Conservation (phyloP, 495 filamentous ascomycete species). For the Aspergillus olivimuriae region DNA sequence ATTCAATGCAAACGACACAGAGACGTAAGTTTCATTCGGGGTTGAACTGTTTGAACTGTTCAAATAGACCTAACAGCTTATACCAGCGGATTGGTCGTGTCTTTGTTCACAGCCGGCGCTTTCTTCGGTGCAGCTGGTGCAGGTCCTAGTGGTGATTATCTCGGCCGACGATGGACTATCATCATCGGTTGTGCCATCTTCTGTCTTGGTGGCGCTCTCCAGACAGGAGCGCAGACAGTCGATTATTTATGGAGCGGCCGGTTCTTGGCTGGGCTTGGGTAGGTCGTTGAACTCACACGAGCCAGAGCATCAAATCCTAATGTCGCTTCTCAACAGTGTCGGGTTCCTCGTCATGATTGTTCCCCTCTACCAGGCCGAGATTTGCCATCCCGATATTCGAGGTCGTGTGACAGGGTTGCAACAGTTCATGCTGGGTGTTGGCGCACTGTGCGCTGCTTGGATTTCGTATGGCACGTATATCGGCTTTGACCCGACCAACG, state of each 20-base stretch:
- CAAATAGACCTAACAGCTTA: neutral
- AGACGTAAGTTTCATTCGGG: conserved; percentile 47
- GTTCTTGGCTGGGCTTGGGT: conserved; percentile 45
- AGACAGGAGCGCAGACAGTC: conserved; percentile 34
- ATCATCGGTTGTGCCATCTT: conserved; percentile 38
- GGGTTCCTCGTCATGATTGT: conserved; percentile 56
- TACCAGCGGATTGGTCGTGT: conserved; percentile 56
- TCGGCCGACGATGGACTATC: conserved; percentile 39
- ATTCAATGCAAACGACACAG: conserved; percentile 45
- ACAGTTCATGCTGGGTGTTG: conserved; percentile 43
- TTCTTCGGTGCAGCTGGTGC: conserved; percentile 36
- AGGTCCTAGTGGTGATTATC: conserved; percentile 32
- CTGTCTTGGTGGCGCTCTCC: conserved; percentile 37
- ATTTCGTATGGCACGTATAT: conserved; percentile 42
- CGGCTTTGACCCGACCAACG: conserved; percentile 40
- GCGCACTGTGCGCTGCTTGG: conserved; percentile 33
- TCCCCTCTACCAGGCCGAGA: conserved; percentile 41
- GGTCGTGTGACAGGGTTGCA: conserved; percentile 36
- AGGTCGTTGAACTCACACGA: conserved; percentile 23
- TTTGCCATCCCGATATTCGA: conserved; percentile 39
- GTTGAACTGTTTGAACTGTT: neutral
- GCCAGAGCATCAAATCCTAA: neutral
- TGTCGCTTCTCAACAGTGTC: conserved; percentile 28
- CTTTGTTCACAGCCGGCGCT: conserved; percentile 54
- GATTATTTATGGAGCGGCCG: conserved; percentile 33